Evolutionary conservation across 768 basidiomycete species (phyloP), one percentile per base, ranked within the genome.

Genomic region (Aureoboletus auriporus): DNA sequence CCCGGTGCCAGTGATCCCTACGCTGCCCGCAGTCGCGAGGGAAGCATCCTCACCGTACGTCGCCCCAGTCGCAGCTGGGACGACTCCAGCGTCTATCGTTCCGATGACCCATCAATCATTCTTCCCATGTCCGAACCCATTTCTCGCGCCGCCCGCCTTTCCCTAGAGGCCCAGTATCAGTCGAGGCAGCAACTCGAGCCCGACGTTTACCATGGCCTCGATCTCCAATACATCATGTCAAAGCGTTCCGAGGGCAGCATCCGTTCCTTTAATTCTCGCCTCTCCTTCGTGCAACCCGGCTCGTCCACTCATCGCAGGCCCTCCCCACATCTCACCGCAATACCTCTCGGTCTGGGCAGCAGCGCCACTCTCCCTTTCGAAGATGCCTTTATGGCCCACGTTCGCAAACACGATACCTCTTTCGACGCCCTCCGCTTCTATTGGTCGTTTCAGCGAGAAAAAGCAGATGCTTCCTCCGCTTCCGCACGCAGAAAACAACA

Each of bases 391-490:
- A 59, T 55, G 29, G 59, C 51, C 33, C 66, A 72, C 39, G 49
- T 77, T 23, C 65, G 65, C 23, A 58, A 56, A 45, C 20, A 63
- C 36, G 80, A 77, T 42, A 68, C 70, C 16, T 69, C 61, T n/a
- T 82, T 80, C 46, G 68, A 67, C 44, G 62, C 63, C 8, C 60
- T 70, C 48, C 67, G 71, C 44, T 65, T 69, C 33, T 73, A 75
- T 48, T 88, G 86, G 86, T 76, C 71, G 14, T 84, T 86, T 62
- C 70, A 66, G 51, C 74, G 71, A 54, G 83, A 83, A 66, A 74
- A 67, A 41, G 73, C 69, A 12, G 75, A 79, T 30, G 51, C 47
- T 13, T 54, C 62, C 33, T 50, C 50, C 31, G 55, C 46, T 47
- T 50, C 61, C 16, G 50, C 61, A 20, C 58, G 60, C 16, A 59